A percentile compares a stretch with the other conserved stretches of the same genome.
Conservation (phyloP, 495 filamentous ascomycete genomes). For the Xylaria nigripes region DNA sequence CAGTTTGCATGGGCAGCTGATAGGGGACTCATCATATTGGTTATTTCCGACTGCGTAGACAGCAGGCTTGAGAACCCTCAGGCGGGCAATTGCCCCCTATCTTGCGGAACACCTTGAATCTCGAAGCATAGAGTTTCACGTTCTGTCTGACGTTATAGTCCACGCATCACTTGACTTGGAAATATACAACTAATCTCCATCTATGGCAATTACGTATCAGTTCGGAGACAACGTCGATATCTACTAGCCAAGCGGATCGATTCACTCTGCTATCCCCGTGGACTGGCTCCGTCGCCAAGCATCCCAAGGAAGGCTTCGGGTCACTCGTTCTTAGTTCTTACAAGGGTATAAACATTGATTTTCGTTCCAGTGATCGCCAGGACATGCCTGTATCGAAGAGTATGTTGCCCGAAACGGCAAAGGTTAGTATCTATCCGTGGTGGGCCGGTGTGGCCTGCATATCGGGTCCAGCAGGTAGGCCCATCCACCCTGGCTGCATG, state of each 20-base stretch:
- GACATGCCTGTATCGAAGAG: conserved; percentile 28
- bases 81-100: neutral
- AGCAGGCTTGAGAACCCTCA: neutral
- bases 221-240: neutral
- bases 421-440: conserved; percentile 23
- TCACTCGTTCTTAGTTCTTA: conserved; percentile 9
- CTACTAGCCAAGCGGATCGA: neutral
- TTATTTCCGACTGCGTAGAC: neutral
- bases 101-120: neutral
- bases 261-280: neutral
- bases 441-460: conserved; percentile 30
- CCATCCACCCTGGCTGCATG: conserved; percentile 27
- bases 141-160: neutral
- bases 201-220: neutral
- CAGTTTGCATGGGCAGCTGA: conserved; percentile 7
- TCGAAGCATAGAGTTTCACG: neutral
- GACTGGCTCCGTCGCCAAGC: conserved; percentile 8
- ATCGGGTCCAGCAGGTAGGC: conserved; percentile 23
- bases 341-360: conserved; percentile 27
- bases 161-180: neutral
- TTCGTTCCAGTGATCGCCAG: conserved; percentile 30
- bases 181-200: neutral
- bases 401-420: conserved; percentile 23
- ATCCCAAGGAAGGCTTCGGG: conserved; percentile 5
- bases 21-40: conserved; percentile 1